Evolutionary conservation across 495 filamentous ascomycete genomes (phyloP).

Genomic region (Neurospora terricola): DNA sequence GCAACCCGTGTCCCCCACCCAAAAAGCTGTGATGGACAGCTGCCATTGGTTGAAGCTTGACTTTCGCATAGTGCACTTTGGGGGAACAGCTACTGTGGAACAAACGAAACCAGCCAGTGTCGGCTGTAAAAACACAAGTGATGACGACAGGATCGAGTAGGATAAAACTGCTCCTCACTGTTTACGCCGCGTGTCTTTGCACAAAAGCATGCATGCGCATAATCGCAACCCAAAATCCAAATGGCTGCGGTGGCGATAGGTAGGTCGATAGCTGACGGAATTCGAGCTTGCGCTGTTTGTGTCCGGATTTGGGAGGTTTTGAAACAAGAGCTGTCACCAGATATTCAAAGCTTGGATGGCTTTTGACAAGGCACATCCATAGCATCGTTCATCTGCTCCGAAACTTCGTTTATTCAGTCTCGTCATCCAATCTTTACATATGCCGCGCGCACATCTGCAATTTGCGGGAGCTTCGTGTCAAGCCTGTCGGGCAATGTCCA

Average conservation of each 20-base stretch:
- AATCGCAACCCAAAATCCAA: neutral
- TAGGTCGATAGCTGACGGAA: neutral
- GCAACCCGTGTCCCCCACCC: neutral
- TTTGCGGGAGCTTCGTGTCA: neutral
- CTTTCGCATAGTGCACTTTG: neutral
- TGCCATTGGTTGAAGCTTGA: neutral
- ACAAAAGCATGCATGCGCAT: neutral
- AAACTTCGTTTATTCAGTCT: neutral
- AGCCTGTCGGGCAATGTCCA: neutral
- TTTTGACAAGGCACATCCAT: neutral
- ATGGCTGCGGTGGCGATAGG: neutral
- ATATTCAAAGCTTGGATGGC: neutral
- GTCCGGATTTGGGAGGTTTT: neutral
- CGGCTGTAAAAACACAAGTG: neutral
- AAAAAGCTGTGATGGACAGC: neutral
- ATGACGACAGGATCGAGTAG: neutral
- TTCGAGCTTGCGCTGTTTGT: neutral
- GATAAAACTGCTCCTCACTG: neutral
- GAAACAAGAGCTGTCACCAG: neutral
- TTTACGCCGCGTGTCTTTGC: neutral
- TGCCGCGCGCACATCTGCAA: neutral
- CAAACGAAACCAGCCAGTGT: neutral
- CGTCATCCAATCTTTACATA: neutral
- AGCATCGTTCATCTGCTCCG: neutral
- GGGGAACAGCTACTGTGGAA: neutral